Conservation (phyloP, 176 grass and related monocot species). For the Calamus simplicifolius region DNA sequence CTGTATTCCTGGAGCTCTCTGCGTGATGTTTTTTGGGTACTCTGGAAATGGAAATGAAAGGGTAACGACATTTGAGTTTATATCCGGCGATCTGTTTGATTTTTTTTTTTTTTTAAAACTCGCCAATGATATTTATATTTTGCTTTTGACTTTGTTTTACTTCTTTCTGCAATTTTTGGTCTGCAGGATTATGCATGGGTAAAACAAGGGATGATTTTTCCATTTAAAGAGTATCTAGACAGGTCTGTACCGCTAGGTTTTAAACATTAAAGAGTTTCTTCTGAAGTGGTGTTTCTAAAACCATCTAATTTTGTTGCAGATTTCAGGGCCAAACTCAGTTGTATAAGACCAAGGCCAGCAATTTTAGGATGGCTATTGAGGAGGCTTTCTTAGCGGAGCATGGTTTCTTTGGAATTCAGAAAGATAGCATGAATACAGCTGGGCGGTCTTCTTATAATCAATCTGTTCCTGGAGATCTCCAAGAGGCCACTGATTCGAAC, state of each 20-base stretch:
- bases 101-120: too few relatives aligned
- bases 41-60: constrained; percentile 42
- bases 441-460: constrained; percentile 30
- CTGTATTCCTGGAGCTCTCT: constrained; percentile 59
- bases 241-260: constrained; percentile 19
- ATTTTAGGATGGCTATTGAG: constrained; percentile 68
- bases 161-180: neutral
- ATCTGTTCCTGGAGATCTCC: constrained; percentile 19
- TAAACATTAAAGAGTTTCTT: neutral
- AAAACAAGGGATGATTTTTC: constrained; percentile 76
- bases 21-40: constrained; percentile 81
- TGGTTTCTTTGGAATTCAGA: constrained; percentile 49
- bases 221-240: constrained; percentile 74
- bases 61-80: constrained; percentile 27
- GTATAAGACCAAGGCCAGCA: constrained; percentile 53
- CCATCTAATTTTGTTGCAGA: constrained; percentile 22
- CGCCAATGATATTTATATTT: neutral
- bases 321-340: constrained; percentile 66
- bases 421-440: constrained; percentile 18
- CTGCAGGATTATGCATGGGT: constrained; percentile 85
- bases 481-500: constrained; percentile 52
- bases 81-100: neutral
- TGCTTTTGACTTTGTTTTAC: neutral
- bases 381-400: constrained; percentile 75
- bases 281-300: neutral